Percentiles rank a stretch among this genome's conserved stretches.
phyloP scores from a whole-genome alignment of 2,329 filamentous ascomycete species.

The Lasiodiplodia sp. region DNA sequence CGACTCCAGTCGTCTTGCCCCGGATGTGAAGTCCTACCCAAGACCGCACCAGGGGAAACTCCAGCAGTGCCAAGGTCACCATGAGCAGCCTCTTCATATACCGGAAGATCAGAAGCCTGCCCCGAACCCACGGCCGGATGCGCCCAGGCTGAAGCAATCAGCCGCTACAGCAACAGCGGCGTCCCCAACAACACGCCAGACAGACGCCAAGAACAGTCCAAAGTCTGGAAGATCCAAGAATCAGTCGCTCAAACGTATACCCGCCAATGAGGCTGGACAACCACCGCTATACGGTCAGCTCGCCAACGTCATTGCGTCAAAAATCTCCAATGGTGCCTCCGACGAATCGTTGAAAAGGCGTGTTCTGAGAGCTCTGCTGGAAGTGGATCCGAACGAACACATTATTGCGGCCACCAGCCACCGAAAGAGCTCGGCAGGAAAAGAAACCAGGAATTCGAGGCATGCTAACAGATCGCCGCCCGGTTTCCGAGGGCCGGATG shows the following conservation, averaged over 20 bases:
- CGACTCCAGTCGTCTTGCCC: not conserved
- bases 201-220: not conserved
- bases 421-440: not conserved
- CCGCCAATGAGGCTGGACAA: constrained; percentile 6
- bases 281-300: constrained; percentile 37
- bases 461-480: not conserved
- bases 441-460: not conserved
- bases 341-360: constrained; percentile 35
- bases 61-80: not conserved
- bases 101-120: not conserved
- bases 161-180: constrained; percentile 17
- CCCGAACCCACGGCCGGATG: not conserved
- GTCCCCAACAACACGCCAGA: not conserved
- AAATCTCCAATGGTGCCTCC: constrained; percentile 34
- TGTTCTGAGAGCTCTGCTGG: constrained; percentile 35
- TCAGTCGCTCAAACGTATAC: not conserved
- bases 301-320: constrained; percentile 34
- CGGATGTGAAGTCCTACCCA: not conserved
- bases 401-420: not conserved
- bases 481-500: not conserved
- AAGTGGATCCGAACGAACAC: not conserved
- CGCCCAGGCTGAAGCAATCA: constrained; percentile 2
- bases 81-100: too few relatives aligned
- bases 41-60: not conserved
- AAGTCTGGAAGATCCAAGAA: not conserved